Conservation (phyloP, 177 flowering plant species). For the Vitis hybrid region DNA sequence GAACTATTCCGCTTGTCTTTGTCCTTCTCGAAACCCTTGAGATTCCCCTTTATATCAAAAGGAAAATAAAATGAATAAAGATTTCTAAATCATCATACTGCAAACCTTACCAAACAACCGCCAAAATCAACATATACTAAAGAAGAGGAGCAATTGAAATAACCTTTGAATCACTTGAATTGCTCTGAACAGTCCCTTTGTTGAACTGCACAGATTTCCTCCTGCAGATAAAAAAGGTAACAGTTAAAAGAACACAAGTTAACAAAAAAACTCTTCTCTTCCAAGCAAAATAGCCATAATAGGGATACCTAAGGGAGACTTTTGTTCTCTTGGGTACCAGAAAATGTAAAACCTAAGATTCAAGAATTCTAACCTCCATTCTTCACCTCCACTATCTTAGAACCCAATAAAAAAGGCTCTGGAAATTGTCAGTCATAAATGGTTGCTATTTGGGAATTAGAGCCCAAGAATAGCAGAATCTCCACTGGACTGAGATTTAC, state of each 20-base stretch:
- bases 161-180: constrained; percentile 22
- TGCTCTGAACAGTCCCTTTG: constrained; percentile 7
- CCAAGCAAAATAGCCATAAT: not conserved
- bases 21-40: constrained; percentile 26
- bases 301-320: too few relatives aligned
- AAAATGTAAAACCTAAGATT: constrained; percentile 9
- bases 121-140: not conserved
- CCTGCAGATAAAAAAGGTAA: constrained; percentile 6
- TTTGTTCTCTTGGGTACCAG: too few relatives aligned
- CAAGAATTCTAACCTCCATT: not conserved
- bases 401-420: too few relatives aligned
- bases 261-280: not conserved
- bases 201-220: constrained; percentile 23
- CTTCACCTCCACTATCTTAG: too few relatives aligned
- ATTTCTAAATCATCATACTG: not conserved
- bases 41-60: constrained; percentile 27
- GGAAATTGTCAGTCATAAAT: too few relatives aligned
- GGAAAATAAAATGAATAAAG: not conserved
- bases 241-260: not conserved
- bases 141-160: not conserved
- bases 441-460: too few relatives aligned
- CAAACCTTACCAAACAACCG: not conserved
- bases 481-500: too few relatives aligned
- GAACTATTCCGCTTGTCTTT: constrained; percentile 33
- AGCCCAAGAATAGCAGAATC: too few relatives aligned